A percentile compares a stretch with the other conserved stretches of the same genome.
These are phyloP conservation scores for Corylus heterophylla DNA, from an alignment of 306 rosid species.

Conservation along the genomic window DNA sequence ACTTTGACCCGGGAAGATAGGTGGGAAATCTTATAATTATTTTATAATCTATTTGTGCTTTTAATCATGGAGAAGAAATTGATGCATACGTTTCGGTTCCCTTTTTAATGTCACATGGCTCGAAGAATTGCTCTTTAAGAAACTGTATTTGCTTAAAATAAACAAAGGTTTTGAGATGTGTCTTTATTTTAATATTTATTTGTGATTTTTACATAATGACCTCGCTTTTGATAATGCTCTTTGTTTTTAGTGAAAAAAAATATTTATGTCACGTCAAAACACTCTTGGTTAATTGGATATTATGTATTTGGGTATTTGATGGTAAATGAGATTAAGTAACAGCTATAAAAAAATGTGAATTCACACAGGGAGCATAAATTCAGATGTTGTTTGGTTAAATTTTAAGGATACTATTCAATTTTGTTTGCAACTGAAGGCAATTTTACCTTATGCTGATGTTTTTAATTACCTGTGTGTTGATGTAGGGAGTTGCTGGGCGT, in stretches of 20 bases:
- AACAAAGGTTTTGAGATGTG: no score
- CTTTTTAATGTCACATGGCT: background rate
- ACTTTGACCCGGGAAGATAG: background rate
- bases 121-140: background rate
- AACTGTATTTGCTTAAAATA: background rate
- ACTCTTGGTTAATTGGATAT: background rate
- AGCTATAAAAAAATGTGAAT: background rate
- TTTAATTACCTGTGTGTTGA: background rate
- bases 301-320: background rate
- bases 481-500: conserved; percentile 99
- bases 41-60: background rate
- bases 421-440: background rate
- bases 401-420: background rate
- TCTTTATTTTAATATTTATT: no score
- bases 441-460: conserved; percentile 1
- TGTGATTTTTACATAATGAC: no score
- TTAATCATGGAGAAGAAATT: background rate
- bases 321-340: background rate
- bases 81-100: background rate
- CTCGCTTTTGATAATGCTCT: no score
- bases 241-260: no score
- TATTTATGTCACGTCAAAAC: no score
- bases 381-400: background rate
- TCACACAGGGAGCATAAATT: background rate
- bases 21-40: background rate